Evolutionary conservation across 148 eudicot species (phyloP).

Genomic region (Arbutus unedo): DNA sequence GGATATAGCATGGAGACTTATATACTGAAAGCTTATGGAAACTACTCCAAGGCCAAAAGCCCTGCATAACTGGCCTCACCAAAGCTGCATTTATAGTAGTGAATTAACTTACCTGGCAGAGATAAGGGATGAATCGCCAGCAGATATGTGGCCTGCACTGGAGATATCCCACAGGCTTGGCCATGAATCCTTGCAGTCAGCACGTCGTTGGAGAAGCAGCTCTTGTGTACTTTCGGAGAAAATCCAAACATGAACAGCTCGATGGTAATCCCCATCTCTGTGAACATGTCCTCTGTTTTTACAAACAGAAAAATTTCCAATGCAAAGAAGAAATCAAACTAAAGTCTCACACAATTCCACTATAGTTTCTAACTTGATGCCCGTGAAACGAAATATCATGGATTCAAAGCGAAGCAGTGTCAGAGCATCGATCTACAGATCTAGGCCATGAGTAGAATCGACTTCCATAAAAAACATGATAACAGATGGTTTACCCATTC

Average conservation of each 20-base stretch:
- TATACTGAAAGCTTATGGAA: not conserved
- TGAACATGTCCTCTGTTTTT: constrained; percentile 59
- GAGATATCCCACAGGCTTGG: constrained; percentile 92
- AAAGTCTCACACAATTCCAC: not conserved
- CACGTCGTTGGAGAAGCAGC: constrained; percentile 73
- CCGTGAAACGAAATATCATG: not conserved
- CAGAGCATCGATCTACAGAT: constrained; percentile 1
- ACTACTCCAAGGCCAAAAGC: not conserved
- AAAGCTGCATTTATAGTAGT: not conserved
- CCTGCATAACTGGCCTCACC: not conserved
- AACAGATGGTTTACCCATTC: not conserved
- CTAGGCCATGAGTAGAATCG: not conserved
- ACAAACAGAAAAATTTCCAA: constrained; percentile 16
- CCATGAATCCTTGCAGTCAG: constrained; percentile 94
- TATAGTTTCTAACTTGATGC: not conserved
- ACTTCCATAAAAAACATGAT: not conserved
- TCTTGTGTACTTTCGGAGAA: constrained; percentile 86
- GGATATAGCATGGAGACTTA: not conserved
- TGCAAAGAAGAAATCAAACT: not conserved
- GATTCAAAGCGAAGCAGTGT: not conserved
- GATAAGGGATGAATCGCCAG: constrained; percentile 87
- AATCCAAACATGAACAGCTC: constrained; percentile 95
- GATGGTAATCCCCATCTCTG: constrained; percentile 93
- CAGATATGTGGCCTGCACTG: constrained; percentile 97
- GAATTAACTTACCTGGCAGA: constrained; percentile 58